Conservation (phyloP, 2,329 filamentous ascomycete species). For the Hymenoscyphus occultus region DNA sequence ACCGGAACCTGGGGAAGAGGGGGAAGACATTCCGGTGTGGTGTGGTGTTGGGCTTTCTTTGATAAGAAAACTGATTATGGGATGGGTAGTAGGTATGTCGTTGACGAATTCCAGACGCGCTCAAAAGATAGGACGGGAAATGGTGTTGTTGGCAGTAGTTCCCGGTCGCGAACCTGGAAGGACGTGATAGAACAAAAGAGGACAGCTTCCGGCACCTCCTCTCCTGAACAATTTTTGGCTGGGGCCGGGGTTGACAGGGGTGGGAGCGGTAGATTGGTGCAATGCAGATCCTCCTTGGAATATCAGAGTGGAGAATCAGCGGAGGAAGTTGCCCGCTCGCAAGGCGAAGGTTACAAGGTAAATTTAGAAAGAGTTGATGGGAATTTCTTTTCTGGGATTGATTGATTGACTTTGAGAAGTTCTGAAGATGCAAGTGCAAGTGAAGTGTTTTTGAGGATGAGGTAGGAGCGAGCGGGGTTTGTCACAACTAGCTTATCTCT, state of each 20-base stretch:
- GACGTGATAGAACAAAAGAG: not conserved
- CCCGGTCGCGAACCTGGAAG: not conserved
- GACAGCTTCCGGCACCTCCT: conserved; percentile 3
- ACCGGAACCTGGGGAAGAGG: conserved; percentile 33
- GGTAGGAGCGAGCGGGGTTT: too few species aligned
- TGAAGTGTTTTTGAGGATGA: too few species aligned
- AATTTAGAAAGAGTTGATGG: not conserved
- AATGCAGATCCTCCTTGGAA: not conserved
- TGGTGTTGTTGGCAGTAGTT: conserved; percentile 1
- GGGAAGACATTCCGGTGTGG: conserved; percentile 35
- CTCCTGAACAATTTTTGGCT: not conserved
- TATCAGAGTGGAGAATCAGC: too few species aligned
- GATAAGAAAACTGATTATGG: not conserved
- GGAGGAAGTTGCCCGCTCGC: not conserved
- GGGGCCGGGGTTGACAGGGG: not conserved
- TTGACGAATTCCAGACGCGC: not conserved
- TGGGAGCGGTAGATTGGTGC: conserved; percentile 1
- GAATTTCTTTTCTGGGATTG: not conserved
- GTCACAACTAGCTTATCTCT: too few species aligned
- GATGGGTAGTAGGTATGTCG: not conserved
- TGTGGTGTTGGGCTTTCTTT: not conserved
- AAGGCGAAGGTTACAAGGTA: not conserved
- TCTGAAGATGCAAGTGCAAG: not conserved
- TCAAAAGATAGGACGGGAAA: not conserved
- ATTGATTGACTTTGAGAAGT: not conserved